A percentile compares a stretch with the other conserved stretches of the same genome.
Evolutionary conservation across 805 yeast genomes (phyloP).

Genomic region (Myxozyma lipomycoides): DNA sequence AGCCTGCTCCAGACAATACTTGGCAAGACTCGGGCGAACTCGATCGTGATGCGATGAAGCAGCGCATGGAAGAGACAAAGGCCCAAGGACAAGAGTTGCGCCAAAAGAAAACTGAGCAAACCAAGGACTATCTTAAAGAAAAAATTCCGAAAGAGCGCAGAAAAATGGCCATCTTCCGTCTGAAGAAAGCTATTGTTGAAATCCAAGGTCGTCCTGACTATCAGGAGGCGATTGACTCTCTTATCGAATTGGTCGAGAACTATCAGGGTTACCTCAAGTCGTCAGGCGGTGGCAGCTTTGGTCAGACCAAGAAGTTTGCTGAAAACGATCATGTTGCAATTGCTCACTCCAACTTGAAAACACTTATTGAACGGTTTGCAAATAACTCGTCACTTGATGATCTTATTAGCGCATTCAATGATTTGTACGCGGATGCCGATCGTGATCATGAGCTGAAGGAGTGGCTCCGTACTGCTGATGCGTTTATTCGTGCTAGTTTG

Average conservation of each 20-base stretch:
- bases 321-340: slow-evolving; percentile 15
- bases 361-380: slow-evolving; percentile 25
- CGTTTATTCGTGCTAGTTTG: slow-evolving; percentile 15
- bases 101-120: neutral
- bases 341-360: slow-evolving; percentile 13
- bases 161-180: slow-evolving; percentile 13
- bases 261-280: slow-evolving; percentile 1
- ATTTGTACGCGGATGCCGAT: slow-evolving; percentile 20
- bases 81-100: slow-evolving; percentile 1
- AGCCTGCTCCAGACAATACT: slow-evolving; percentile 17
- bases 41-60: neutral
- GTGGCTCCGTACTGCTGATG: slow-evolving; percentile 18
- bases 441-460: slow-evolving; percentile 18
- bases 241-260: slow-evolving; percentile 21
- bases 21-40: slow-evolving; percentile 22
- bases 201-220: slow-evolving; percentile 27
- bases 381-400: slow-evolving; percentile 21
- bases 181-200: slow-evolving; percentile 22
- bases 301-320: slow-evolving; percentile 4
- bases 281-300: neutral
- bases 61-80: neutral
- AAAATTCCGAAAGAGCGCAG: slow-evolving; percentile 25
- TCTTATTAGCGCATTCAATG: slow-evolving; percentile 10
- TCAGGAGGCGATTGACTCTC: slow-evolving; percentile 21
- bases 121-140: slow-evolving; percentile 9